These are phyloP conservation scores for Thermomucor indicae-seudaticae DNA, from an alignment of 371 early-diverging fungal species.

Conservation along the genomic window DNA sequence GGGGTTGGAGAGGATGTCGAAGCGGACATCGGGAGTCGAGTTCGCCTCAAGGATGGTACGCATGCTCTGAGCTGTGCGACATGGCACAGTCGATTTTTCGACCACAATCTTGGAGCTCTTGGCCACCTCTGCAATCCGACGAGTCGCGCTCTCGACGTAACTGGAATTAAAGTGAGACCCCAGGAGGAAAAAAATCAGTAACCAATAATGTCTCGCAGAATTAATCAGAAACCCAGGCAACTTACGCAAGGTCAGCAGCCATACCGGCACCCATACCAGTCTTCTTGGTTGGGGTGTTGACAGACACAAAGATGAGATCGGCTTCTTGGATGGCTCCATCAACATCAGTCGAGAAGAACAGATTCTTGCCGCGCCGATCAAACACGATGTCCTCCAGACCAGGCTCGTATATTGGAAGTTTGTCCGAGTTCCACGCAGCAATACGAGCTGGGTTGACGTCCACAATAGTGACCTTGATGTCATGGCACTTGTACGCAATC, in stretches of 20 bases:
- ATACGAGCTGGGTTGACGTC: slow-evolving; percentile 77
- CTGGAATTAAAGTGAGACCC: too few relatives aligned
- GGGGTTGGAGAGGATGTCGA: slow-evolving; percentile 93
- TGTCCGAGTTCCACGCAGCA: slow-evolving; percentile 85
- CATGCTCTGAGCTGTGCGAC: slow-evolving; percentile 90
- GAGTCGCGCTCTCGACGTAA: slow-evolving; percentile 83
- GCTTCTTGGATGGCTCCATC: slow-evolving; percentile 72
- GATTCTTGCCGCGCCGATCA: slow-evolving; percentile 69
- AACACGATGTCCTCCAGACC: slow-evolving; percentile 84
- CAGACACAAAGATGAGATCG: slow-evolving; percentile 86
- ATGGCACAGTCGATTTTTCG: slow-evolving; percentile 95
- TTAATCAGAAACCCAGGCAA: slow-evolving; percentile 2
- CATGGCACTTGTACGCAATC: slow-evolving; percentile 87
- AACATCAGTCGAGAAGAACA: slow-evolving; percentile 83
- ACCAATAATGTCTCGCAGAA: not conserved
- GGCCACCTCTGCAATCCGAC: slow-evolving; percentile 85
- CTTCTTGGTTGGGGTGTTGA: slow-evolving; percentile 89
- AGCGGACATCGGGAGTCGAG: slow-evolving; percentile 65
- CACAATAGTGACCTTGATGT: slow-evolving; percentile 87
- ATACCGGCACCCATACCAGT: slow-evolving; percentile 75
- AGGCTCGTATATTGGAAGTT: slow-evolving; percentile 89
- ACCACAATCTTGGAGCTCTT: slow-evolving; percentile 86
- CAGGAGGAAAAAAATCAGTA: slow-evolving; percentile 2
- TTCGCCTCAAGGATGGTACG: slow-evolving; percentile 85
- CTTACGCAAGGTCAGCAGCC: slow-evolving; percentile 85